Evolutionary conservation across 352 stramenopile genomes (phyloP), one percentile per base, ranked within the genome.

Genomic region (Globisporangium cederbergense): DNA sequence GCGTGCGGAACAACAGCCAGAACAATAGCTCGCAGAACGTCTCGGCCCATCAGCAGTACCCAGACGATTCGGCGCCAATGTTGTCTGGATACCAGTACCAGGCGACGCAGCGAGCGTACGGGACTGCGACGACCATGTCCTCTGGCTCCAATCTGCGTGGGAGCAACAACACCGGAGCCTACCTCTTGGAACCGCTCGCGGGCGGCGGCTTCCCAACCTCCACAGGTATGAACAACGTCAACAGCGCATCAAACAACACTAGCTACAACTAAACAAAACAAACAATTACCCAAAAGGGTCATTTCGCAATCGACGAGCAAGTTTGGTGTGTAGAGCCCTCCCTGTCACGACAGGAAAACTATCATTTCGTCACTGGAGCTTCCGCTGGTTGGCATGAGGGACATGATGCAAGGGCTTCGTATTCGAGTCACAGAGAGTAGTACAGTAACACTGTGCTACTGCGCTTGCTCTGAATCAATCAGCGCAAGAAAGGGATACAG

Each of bases 1-100:
- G 62, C 47, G 75, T 70, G 40, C 66, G 73, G 13, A 71, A 76
- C 34, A 74, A 66, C 43, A 72, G 67, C 61, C 66, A 57, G 32
- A 38, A 38, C 49, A 71, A 79, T 57, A 73, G 74, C 53, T 22
- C 62, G 20, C 62, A 49, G 53, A 70, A 70, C 10, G 28, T 62
- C 4, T 28, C 67, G 30, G 53, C 63, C 38, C 66, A 75, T 20
- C 50, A 74, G 13, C 52, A 18, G 45, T 85, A 81, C 56, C 71
- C 78, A 40, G 77, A 89, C 66, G 77, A 86, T 65, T 67, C 67
- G 25, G 60, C 77, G 6, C 74, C 71, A 58, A 85, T 81, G 67
- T 75, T 89, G 43, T 85, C 79, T 10, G 79, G 79, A 2, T 89
- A 86, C 66, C 79, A 86, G 60, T 89, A 86, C 63, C 79, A 89